Percentiles rank a stretch among this genome's conserved stretches.
phyloP scores from a whole-genome alignment of 352 stramenopile genomes.

The Halophytophthora polymorphica region DNA sequence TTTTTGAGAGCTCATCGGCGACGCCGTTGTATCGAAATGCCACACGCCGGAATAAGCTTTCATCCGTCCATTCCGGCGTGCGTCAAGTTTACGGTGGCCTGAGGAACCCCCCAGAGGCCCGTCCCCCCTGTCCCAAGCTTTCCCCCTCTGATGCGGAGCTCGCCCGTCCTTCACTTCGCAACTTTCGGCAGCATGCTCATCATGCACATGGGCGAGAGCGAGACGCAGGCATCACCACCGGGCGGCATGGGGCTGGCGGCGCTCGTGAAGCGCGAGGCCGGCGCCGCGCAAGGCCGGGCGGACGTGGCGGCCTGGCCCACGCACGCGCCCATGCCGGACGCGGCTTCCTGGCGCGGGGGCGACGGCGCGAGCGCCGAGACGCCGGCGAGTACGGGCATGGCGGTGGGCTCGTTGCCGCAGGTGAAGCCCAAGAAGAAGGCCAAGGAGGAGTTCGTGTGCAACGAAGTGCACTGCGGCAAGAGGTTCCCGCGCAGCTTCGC shows the following conservation, averaged over 20 bases:
- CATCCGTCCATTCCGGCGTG: too few species aligned
- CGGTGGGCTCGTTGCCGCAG: background rate
- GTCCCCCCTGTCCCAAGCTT: slow-evolving; percentile 3
- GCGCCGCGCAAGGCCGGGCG: background rate
- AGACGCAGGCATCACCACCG: background rate
- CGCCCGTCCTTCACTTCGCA: slow-evolving; percentile 28
- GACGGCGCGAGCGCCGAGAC: too few species aligned
- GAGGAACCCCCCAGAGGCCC: too few species aligned
- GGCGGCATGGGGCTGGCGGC: slow-evolving; percentile 9
- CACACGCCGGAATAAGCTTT: too few species aligned
- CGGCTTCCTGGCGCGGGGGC: too few species aligned
- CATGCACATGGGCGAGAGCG: slow-evolving; percentile 21
- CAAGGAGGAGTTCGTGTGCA: slow-evolving; percentile 70
- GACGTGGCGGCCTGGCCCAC: too few species aligned
- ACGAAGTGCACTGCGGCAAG: slow-evolving; percentile 80
- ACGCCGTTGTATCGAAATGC: too few species aligned
- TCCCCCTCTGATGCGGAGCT: slow-evolving; percentile 1
- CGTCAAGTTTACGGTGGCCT: too few species aligned
- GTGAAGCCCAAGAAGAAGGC: slow-evolving; percentile 35
- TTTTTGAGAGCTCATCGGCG: too few species aligned
- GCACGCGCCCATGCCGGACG: too few species aligned
- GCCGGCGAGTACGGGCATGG: too few species aligned
- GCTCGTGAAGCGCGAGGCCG: slow-evolving; percentile 16
- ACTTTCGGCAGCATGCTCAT: slow-evolving; percentile 32
- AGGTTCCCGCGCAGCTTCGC: slow-evolving; percentile 82